Percentiles rank a stretch among this genome's conserved stretches.
These are phyloP conservation scores for Davidsoniella neocaledoniae DNA, from an alignment of 2,329 filamentous ascomycete genomes.

Conservation along the genomic window DNA sequence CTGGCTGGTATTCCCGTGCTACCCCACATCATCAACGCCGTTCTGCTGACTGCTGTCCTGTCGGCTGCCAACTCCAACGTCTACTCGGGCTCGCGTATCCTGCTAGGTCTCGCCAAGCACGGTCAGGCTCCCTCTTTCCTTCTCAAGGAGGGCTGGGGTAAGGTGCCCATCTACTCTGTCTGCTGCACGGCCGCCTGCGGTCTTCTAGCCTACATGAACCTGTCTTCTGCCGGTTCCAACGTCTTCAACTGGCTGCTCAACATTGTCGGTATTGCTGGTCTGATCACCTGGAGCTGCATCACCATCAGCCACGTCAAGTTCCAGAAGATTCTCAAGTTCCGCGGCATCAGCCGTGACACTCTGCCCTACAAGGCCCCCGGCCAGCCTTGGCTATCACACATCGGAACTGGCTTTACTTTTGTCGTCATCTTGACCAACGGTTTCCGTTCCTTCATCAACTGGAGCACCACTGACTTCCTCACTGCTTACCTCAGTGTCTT, in stretches of 20 bases:
- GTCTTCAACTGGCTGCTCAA: constrained; percentile 62
- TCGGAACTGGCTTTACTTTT: constrained; percentile 47
- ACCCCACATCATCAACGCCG: constrained; percentile 57
- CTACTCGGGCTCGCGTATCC: constrained; percentile 52
- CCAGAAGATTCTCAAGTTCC: constrained; percentile 39
- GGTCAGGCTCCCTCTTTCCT: constrained; percentile 45
- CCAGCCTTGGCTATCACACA: constrained; percentile 48
- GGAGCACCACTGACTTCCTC: constrained; percentile 45
- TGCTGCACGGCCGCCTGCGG: constrained; percentile 39
- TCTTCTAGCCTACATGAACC: constrained; percentile 50
- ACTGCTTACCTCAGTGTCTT: constrained; percentile 48
- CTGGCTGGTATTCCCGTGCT: constrained; percentile 48
- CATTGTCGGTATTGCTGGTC: constrained; percentile 50
- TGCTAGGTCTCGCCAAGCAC: constrained; percentile 48
- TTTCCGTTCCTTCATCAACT: constrained; percentile 50
- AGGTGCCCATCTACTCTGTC: constrained; percentile 45
- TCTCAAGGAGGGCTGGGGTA: constrained; percentile 39
- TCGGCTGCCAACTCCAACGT: constrained; percentile 66
- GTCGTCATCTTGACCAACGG: constrained; percentile 52
- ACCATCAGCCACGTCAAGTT: constrained; percentile 47
- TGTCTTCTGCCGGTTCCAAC: constrained; percentile 36
- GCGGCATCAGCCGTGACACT: constrained; percentile 37
- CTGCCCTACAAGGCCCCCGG: constrained; percentile 45
- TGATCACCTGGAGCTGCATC: constrained; percentile 56
- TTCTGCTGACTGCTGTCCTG: constrained; percentile 61